Base-by-base conservation (phyloP, 78 protist species). In the Salpingoeca rosetta region DNA sequence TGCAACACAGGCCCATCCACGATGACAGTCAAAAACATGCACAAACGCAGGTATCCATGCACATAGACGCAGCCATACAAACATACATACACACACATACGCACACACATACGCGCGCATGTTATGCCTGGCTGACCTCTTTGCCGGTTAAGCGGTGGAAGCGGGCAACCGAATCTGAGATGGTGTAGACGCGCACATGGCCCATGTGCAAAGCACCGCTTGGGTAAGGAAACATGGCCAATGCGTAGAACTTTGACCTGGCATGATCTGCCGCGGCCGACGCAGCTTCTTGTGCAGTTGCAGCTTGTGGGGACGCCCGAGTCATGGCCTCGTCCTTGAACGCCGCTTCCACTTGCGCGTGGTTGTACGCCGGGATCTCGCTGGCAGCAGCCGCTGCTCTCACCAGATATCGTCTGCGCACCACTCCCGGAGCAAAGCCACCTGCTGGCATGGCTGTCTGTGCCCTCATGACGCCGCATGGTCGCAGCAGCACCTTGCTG, bases 151-250 rank as follows among this genome's bases (percentile, higher is more conserved):
- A 80, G 44, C 91, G 81, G 72, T 89, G 83, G 1, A 87, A n/a
- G 36, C 97, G 77, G 17, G 95, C 92, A 36, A 92, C 31, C 78
- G 84, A 79, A 82, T 94, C 97, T 40, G 88, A 76, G 75, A 94
- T 88, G 0, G 95, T 85, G 82, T 94, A 94, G 12, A 92, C 94
- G 28, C 96, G 86, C 27, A 92, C 96, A 78, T 94, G 96, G 80
- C 96, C 96, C 94, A 94, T 92, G 88, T 94, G 96, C 36, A 94
- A 88, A 31, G 65, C 35, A 11, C 96, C 96, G 26, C 93, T 89
- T 35, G 96, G 96, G 45, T 94, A 94, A 37, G 96, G 96, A 42
- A 94, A 94, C 90, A 90, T 90, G 40, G 94, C 51, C 57, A 94
- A 76, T 38, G 83, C 81, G 41, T 94, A 94, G 78, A 24, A n/a